Conservation (phyloP, 2,329 filamentous ascomycete species). For the Sclerotinia subarctica region DNA sequence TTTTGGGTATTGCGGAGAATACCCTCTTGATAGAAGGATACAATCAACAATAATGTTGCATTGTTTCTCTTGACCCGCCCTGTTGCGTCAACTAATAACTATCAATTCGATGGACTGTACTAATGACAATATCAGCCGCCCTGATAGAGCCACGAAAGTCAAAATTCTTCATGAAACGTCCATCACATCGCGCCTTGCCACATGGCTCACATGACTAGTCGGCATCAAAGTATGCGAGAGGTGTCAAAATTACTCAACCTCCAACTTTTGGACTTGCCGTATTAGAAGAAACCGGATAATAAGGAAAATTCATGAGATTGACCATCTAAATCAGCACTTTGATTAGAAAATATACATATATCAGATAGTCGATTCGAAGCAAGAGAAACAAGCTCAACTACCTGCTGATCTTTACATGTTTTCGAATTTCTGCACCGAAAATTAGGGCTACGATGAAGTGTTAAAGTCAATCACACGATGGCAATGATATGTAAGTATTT, state of each 20-base stretch:
- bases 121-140: background rate
- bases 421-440: background rate
- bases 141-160: background rate
- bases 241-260: too few relatives aligned
- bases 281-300: background rate
- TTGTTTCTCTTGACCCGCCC: background rate
- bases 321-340: background rate
- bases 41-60: background rate
- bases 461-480: background rate
- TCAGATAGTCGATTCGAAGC: background rate
- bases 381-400: background rate
- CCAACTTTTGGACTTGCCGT: background rate
- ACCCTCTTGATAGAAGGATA: background rate
- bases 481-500: background rate
- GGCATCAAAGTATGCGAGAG: background rate
- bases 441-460: background rate
- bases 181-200: background rate
- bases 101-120: background rate
- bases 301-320: background rate
- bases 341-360: background rate
- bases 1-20: background rate
- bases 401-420: background rate
- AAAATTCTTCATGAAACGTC: background rate
- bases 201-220: slow-evolving; percentile 1
- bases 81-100: background rate